Evolutionary conservation across 176 grass and related monocot species (phyloP).

Genomic region (Zoysia pacifica): DNA sequence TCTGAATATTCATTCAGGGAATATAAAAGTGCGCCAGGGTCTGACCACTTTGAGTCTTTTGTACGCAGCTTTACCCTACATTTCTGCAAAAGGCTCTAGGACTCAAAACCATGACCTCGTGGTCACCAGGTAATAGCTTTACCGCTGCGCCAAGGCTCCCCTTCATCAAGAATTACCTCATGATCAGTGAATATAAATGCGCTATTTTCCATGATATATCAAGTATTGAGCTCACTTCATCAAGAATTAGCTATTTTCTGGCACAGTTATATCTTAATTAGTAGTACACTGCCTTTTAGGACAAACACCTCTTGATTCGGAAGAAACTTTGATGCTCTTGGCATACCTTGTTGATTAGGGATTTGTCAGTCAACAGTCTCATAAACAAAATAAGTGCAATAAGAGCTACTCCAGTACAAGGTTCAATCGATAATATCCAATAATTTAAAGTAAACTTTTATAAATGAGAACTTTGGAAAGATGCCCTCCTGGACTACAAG

Average conservation of each 20-base stretch:
- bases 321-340: neutral
- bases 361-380: neutral
- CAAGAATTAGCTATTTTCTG: neutral
- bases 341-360: neutral
- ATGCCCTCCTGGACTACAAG: neutral
- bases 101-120: too few species aligned
- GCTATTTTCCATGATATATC: neutral
- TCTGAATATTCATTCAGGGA: neutral
- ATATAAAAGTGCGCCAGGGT: neutral
- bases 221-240: neutral
- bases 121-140: too few species aligned
- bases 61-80: too few species aligned
- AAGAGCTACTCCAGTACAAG: neutral
- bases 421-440: neutral
- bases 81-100: too few species aligned
- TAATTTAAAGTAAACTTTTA: slow-evolving; percentile 7
- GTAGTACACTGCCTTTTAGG: neutral
- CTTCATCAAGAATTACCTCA: too few species aligned
- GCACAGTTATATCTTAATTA: neutral
- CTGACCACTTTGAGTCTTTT: too few species aligned
- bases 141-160: too few species aligned
- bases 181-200: neutral
- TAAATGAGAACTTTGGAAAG: neutral
- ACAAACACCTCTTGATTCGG: neutral
- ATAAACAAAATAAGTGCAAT: neutral